A percentile compares a stretch with the other conserved stretches of the same genome.
These are phyloP conservation scores for Saturnispora kantuleensis DNA, from an alignment of 805 yeast species.

Conservation along the genomic window DNA sequence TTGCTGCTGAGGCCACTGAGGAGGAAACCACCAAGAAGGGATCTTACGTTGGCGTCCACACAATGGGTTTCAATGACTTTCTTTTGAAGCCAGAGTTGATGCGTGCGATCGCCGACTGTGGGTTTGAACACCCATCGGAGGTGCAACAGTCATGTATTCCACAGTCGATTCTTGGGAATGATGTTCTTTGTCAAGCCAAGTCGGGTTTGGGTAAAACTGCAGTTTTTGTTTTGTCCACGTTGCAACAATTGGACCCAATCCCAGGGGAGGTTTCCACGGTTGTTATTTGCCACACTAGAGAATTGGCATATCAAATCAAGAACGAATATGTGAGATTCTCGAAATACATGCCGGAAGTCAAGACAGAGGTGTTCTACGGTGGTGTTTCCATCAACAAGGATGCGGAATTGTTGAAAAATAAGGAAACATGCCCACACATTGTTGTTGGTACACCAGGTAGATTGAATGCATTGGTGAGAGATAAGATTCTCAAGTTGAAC, in stretches of 20 bases:
- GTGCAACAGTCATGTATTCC: constrained; percentile 98
- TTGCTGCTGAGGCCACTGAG: constrained; percentile 29
- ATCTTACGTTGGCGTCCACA: constrained; percentile 95
- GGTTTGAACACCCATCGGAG: constrained; percentile 99
- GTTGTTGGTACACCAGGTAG: constrained; percentile 99
- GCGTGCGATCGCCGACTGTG: constrained; percentile 97
- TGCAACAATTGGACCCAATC: constrained; percentile 95
- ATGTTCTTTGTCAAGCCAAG: constrained; percentile 97
- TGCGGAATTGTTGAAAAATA: constrained; percentile 77
- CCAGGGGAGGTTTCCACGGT: constrained; percentile 93
- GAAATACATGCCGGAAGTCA: constrained; percentile 96
- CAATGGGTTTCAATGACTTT: constrained; percentile 97
- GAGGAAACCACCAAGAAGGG: constrained; percentile 81
- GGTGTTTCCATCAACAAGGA: constrained; percentile 84
- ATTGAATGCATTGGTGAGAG: constrained; percentile 86
- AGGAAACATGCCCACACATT: constrained; percentile 92
- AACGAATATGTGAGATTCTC: constrained; percentile 96
- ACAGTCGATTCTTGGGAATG: constrained; percentile 95
- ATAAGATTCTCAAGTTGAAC: constrained; percentile 75
- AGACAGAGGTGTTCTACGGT: constrained; percentile 94
- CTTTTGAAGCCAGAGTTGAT: constrained; percentile 91
- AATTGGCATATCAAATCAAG: constrained; percentile 95
- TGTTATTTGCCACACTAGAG: constrained; percentile 97
- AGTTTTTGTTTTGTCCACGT: constrained; percentile 88
- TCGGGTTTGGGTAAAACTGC: constrained; percentile 99